Conservation (phyloP, 805 yeast species). For the Spathaspora passalidarum region DNA sequence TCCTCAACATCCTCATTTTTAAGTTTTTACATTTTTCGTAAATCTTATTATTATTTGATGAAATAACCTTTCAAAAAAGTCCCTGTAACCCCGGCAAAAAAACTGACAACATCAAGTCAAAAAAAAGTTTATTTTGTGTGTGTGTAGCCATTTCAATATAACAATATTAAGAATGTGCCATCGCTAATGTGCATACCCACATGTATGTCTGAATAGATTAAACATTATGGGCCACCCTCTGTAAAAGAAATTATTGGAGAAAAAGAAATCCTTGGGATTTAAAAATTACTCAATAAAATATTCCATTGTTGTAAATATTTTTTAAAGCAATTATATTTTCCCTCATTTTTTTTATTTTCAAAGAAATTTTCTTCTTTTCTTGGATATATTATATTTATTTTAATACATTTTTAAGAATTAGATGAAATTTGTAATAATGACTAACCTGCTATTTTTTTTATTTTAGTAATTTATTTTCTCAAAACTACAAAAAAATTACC, state of each 20-base stretch:
- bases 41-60: neutral
- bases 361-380: neutral
- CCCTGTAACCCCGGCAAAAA: neutral
- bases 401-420: neutral
- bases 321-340: neutral
- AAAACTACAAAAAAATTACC: neutral
- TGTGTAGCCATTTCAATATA: no score
- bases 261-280: neutral
- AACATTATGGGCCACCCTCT: no score
- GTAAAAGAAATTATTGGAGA: neutral
- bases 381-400: neutral
- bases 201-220: no score
- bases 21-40: neutral
- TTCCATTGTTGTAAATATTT: neutral
- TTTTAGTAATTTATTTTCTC: neutral
- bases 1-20: neutral
- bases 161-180: no score
- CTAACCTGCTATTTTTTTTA: neutral
- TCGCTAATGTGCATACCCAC: no score
- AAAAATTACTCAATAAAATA: neutral
- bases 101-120: neutral
- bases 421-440: neutral
- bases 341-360: neutral
- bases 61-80: neutral
- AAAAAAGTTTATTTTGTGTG: neutral